These are phyloP conservation scores for Monosporozyma aerobia DNA, from an alignment of 805 yeast species.

Conservation along the genomic window DNA sequence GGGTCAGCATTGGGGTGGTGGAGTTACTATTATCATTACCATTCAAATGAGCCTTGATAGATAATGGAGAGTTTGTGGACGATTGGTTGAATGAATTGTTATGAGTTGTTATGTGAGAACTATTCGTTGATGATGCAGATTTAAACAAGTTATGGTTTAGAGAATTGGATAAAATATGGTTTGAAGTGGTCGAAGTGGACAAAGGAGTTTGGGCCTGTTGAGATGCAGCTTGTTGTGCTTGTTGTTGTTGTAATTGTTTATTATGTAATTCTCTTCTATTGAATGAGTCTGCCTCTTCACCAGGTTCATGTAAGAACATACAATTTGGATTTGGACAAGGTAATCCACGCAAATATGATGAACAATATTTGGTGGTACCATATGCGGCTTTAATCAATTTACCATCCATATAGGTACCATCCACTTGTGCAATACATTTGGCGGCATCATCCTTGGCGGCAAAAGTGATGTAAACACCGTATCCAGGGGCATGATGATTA, in stretches of 20 bases:
- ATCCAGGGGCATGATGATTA: constrained; percentile 44
- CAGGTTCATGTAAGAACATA: constrained; percentile 98
- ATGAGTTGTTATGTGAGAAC: constrained; percentile 9
- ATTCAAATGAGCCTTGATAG: constrained; percentile 22
- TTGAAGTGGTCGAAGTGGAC: constrained; percentile 1
- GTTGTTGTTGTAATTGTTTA: constrained; percentile 29
- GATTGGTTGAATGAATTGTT: constrained; percentile 5
- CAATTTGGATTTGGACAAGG: constrained; percentile 97
- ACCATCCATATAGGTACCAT: constrained; percentile 91
- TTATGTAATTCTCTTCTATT: constrained; percentile 47
- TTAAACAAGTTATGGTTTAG: neutral
- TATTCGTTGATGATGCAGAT: constrained; percentile 3
- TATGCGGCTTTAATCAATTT: constrained; percentile 86
- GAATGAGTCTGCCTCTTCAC: constrained; percentile 97
- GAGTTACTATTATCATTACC: constrained; percentile 2
- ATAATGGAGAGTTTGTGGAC: constrained; percentile 23
- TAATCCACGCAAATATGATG: constrained; percentile 89
- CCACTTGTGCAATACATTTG: constrained; percentile 80
- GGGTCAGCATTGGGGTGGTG: constrained; percentile 23
- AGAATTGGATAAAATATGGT: neutral
- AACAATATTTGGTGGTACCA: constrained; percentile 97
- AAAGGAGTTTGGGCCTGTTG: neutral
- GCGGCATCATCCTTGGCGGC: constrained; percentile 92
- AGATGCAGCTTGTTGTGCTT: constrained; percentile 24
- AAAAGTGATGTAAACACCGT: constrained; percentile 93